phyloP scores from a whole-genome alignment of 192 early-diverging fungal genomes.

The Linnemannia elongata region DNA sequence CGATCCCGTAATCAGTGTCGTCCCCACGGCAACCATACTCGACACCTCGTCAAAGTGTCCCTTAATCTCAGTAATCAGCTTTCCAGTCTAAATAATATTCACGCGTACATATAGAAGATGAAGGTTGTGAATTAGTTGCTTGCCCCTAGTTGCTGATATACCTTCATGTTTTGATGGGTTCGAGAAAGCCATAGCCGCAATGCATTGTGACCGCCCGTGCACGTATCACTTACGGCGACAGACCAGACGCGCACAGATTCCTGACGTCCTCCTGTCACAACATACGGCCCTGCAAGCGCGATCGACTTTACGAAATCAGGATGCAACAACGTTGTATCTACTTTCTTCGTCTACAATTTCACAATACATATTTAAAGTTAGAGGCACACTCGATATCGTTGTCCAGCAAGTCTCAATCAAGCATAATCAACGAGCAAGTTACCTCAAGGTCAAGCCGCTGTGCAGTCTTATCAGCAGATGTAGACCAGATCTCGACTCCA shows the following conservation, averaged over 20 bases:
- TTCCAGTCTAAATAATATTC: slow-evolving; percentile 69
- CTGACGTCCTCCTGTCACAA: slow-evolving; percentile 88
- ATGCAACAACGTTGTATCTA: slow-evolving; percentile 84
- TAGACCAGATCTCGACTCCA: slow-evolving; percentile 82
- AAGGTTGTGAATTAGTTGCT: not conserved
- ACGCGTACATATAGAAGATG: not conserved
- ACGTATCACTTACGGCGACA: slow-evolving; percentile 72
- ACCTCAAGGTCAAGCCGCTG: slow-evolving; percentile 89
- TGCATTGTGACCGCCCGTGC: too few relatives aligned
- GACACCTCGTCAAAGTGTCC: slow-evolving; percentile 95
- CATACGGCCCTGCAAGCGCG: slow-evolving; percentile 72
- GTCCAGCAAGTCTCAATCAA: not conserved
- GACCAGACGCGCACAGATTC: slow-evolving; percentile 92
- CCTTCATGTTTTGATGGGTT: not conserved
- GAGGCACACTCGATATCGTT: not conserved
- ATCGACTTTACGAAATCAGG: slow-evolving; percentile 85
- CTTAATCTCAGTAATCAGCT: slow-evolving; percentile 80
- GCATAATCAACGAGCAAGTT: not conserved
- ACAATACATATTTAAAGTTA: not conserved
- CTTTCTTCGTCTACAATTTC: slow-evolving; percentile 67
- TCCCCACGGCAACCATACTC: slow-evolving; percentile 69
- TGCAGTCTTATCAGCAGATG: slow-evolving; percentile 92
- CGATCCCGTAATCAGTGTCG: slow-evolving; percentile 81
- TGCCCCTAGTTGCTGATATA: slow-evolving; percentile 24
- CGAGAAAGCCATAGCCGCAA: too few relatives aligned